These are phyloP conservation scores for Lepraria neglecta DNA, from an alignment of 495 filamentous ascomycete species.

Conservation along the genomic window DNA sequence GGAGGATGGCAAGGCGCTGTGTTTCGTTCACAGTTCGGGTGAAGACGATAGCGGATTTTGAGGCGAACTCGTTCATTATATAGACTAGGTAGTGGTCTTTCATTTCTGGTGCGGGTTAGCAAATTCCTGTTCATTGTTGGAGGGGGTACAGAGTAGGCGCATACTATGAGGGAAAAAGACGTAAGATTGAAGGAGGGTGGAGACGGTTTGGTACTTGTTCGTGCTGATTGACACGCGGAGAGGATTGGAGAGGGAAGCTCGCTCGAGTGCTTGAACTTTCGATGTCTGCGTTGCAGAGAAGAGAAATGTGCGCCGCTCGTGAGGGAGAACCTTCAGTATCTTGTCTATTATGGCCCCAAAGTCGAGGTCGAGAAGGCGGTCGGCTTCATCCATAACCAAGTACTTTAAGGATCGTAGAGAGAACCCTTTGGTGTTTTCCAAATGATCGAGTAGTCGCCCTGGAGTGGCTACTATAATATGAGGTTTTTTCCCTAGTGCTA, in stretches of 20 bases:
- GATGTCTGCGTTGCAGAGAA: constrained; percentile 92
- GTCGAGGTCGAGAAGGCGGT: constrained; percentile 86
- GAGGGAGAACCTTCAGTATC: constrained; percentile 80
- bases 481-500: constrained; percentile 84
- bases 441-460: constrained; percentile 81
- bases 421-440: constrained; percentile 97
- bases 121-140: background rate
- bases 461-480: constrained; percentile 84
- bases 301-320: constrained; percentile 74
- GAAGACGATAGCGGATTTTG: constrained; percentile 83
- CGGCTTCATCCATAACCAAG: constrained; percentile 92
- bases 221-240: constrained; percentile 65
- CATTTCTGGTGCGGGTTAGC: constrained; percentile 39
- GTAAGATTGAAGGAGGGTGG: constrained; percentile 74
- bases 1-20: constrained; percentile 72
- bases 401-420: constrained; percentile 71
- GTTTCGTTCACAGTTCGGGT: constrained; percentile 89
- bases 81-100: constrained; percentile 89
- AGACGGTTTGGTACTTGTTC: constrained; percentile 81
- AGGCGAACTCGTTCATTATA: constrained; percentile 75
- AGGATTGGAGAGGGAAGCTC: constrained; percentile 77
- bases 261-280: constrained; percentile 86
- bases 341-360: constrained; percentile 91
- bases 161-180: constrained; percentile 70
- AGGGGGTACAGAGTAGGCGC: background rate